Conservation (phyloP, 106 monocot species). For the Vanilla planifolia region DNA sequence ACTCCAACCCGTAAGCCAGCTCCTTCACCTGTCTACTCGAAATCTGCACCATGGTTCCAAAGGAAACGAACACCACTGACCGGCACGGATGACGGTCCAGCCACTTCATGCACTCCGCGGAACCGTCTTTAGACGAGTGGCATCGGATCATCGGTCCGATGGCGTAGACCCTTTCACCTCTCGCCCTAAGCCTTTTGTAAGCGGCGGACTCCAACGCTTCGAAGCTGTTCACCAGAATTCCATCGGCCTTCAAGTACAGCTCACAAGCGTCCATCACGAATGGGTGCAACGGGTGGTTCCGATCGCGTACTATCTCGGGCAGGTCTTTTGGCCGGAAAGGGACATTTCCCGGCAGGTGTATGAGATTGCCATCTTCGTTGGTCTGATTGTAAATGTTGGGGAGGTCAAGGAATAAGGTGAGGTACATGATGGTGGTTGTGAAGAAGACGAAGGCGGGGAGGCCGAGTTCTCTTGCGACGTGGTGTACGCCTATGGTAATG, state of each 20-base stretch:
- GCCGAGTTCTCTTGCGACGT: conserved; percentile 22
- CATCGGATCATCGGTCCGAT: conserved; percentile 13
- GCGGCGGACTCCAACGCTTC: conserved; percentile 30
- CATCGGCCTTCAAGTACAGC: conserved; percentile 13
- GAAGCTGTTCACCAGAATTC: conserved; percentile 61
- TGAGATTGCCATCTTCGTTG: not conserved
- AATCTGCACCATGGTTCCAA: conserved; percentile 51
- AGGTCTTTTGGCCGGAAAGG: conserved; percentile 22
- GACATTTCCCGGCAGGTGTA: conserved; percentile 19
- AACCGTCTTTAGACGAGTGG: conserved; percentile 20
- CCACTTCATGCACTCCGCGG: conserved; percentile 25
- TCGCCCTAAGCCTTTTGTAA: not conserved
- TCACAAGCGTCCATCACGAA: conserved; percentile 8
- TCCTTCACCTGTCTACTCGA: conserved; percentile 21
- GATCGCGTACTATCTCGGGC: conserved; percentile 12
- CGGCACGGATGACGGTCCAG: conserved; percentile 32
- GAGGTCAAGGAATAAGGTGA: conserved; percentile 12
- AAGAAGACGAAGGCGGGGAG: conserved; percentile 22
- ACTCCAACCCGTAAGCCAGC: not conserved
- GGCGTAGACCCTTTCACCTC: conserved; percentile 8
- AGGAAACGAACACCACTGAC: conserved; percentile 52
- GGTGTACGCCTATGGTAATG: conserved; percentile 13
- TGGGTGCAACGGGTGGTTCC: not conserved
- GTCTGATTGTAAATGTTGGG: conserved; percentile 8
- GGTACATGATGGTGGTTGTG: conserved; percentile 5